Evolutionary conservation across 1,284 basidiomycete species (phyloP).

Genomic region (Apiotrichum sp.): DNA sequence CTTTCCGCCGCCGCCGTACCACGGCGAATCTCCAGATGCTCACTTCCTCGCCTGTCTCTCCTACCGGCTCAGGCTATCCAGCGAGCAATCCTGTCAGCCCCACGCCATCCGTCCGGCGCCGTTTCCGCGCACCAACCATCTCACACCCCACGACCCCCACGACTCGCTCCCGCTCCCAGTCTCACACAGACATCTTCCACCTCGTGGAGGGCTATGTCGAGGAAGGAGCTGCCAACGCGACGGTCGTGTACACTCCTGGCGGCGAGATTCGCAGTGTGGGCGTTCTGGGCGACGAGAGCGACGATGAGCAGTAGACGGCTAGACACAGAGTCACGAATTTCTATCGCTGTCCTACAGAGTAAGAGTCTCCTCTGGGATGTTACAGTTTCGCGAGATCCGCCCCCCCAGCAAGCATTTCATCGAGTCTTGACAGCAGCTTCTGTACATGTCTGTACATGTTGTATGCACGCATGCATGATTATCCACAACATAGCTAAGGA

Average conservation of each 20-base stretch:
- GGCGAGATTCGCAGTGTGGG: conserved; percentile 37
- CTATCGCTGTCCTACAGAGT: no score
- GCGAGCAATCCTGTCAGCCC: conserved; percentile 27
- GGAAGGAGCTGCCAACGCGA: conserved; percentile 44
- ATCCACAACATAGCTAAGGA: no score
- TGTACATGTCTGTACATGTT: background rate
- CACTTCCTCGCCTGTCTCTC: conserved; percentile 21
- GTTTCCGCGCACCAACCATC: conserved; percentile 29
- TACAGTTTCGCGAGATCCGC: no score
- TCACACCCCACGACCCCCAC: conserved; percentile 26
- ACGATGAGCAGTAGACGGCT: conserved; percentile 15
- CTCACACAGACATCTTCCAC: conserved; percentile 41
- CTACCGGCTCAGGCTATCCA: conserved; percentile 4
- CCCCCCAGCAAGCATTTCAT: no score
- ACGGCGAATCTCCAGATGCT: conserved; percentile 12
- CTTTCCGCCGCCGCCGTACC: conserved; percentile 21
- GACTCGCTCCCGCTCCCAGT: conserved; percentile 33
- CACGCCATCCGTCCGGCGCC: conserved; percentile 24
- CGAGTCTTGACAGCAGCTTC: background rate
- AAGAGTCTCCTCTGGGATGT: no score
- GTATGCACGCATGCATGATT: conserved; percentile 1
- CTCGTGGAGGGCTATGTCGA: conserved; percentile 44
- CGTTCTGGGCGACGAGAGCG: conserved; percentile 33
- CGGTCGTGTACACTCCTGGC: conserved; percentile 41
- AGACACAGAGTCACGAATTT: no score